Evolutionary conservation across 768 basidiomycete genomes (phyloP).

Genomic region (Kwoniella sp.): DNA sequence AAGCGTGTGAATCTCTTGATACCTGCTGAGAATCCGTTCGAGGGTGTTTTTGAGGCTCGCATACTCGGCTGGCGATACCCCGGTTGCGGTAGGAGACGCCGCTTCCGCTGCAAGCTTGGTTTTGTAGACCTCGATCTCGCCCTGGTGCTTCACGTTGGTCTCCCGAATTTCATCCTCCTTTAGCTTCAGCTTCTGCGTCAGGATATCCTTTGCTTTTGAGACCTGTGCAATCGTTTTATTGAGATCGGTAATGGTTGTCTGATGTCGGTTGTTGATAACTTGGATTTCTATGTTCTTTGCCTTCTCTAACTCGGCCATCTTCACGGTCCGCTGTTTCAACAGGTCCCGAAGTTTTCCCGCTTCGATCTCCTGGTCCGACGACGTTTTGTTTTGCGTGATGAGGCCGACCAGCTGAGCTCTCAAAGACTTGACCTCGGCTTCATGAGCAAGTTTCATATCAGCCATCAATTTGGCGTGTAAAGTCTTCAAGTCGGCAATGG

Average conservation of each 20-base stretch:
- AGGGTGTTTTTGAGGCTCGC: not conserved
- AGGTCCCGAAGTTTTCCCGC: conserved; percentile 66
- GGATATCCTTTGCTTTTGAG: conserved; percentile 5
- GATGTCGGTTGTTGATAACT: conserved; percentile 4
- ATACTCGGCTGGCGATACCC: not conserved
- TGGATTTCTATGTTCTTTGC: conserved; percentile 60
- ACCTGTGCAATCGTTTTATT: not conserved
- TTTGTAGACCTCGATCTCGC: not conserved
- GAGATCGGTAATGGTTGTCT: not conserved
- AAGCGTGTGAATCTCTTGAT: not conserved
- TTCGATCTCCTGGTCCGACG: conserved; percentile 59
- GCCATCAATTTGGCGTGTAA: not conserved
- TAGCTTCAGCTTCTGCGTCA: conserved; percentile 3
- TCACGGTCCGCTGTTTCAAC: conserved; percentile 65
- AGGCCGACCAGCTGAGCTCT: not conserved
- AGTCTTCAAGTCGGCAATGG: not conserved
- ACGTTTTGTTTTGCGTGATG: not conserved
- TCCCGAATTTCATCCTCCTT: conserved; percentile 60
- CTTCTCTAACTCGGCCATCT: conserved; percentile 63
- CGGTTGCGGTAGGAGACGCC: not conserved
- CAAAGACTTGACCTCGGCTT: not conserved
- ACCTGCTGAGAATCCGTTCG: not conserved
- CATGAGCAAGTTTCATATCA: not conserved
- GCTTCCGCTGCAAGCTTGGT: not conserved
- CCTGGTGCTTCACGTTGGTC: conserved; percentile 21